phyloP scores from a whole-genome alignment of 805 yeast species.

The Teunomyces lycoperdinae region DNA sequence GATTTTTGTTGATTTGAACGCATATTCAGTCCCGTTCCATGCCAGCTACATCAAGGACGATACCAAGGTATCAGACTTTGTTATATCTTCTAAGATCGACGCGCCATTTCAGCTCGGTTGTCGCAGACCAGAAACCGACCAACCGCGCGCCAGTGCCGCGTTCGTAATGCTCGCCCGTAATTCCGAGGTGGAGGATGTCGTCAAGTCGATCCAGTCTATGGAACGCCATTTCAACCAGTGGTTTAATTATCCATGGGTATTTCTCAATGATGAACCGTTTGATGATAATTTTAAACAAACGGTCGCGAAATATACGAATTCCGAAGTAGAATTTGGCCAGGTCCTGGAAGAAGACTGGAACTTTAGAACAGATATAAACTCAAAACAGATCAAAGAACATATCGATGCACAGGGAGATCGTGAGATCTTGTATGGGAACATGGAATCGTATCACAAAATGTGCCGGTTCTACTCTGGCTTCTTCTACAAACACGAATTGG shows the following conservation, averaged over 20 bases:
- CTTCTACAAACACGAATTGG: conserved; percentile 76
- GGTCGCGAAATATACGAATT: conserved; percentile 52
- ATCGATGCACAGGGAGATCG: conserved; percentile 66
- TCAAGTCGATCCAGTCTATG: conserved; percentile 65
- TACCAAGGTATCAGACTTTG: conserved; percentile 11
- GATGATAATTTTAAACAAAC: conserved; percentile 56
- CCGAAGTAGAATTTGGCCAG: conserved; percentile 69
- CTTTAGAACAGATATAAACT: conserved; percentile 34
- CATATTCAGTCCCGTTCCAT: background rate
- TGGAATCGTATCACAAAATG: conserved; percentile 88
- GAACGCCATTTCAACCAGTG: conserved; percentile 92
- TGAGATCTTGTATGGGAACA: conserved; percentile 77
- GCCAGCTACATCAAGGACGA: background rate
- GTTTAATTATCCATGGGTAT: conserved; percentile 91
- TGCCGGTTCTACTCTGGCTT: conserved; percentile 87
- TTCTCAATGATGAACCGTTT: conserved; percentile 79
- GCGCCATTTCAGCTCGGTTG: conserved; percentile 58
- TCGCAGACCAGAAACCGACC: conserved; percentile 36
- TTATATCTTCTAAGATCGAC: conserved; percentile 21
- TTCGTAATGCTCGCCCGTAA: conserved; percentile 83
- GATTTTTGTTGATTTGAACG: background rate
- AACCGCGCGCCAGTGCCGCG: conserved; percentile 71
- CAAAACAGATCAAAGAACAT: too few relatives aligned
- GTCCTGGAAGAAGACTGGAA: conserved; percentile 66
- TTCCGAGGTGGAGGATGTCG: conserved; percentile 73